Evolutionary conservation across 106 monocot genomes (phyloP).

Genomic region (Triglochin maritima): DNA sequence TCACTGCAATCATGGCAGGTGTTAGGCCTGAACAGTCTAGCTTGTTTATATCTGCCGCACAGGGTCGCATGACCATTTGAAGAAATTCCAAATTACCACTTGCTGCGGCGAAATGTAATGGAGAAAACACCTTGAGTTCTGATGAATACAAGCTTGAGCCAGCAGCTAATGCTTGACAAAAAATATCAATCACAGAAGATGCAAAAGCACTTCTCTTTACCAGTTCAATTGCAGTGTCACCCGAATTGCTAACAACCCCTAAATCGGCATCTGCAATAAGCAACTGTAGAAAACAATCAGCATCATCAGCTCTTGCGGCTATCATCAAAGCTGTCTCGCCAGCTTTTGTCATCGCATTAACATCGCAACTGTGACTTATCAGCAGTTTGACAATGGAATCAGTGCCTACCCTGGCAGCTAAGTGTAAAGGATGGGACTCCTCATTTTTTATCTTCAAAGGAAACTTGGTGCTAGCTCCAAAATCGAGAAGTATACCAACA

Average conservation of each 20-base stretch:
- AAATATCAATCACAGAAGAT: conserved; percentile 25
- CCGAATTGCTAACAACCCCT: conserved; percentile 24
- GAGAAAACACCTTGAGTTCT: conserved; percentile 37
- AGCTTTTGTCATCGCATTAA: conserved; percentile 26
- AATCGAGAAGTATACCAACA: conserved; percentile 24
- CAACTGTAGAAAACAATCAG: conserved; percentile 36
- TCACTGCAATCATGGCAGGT: conserved; percentile 43
- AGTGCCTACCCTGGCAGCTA: conserved; percentile 38
- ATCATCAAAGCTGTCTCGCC: conserved; percentile 61
- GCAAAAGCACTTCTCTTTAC: conserved; percentile 32
- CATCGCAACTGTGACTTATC: conserved; percentile 26
- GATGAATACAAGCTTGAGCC: conserved; percentile 26
- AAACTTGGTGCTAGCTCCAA: conserved; percentile 42
- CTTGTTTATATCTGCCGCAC: conserved; percentile 26
- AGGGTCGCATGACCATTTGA: conserved; percentile 34
- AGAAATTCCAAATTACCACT: conserved; percentile 23
- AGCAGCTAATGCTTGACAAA: conserved; percentile 20
- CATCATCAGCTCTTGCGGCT: conserved; percentile 26
- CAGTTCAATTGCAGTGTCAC: conserved; percentile 27
- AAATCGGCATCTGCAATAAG: conserved; percentile 36
- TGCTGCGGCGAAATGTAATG: conserved; percentile 30
- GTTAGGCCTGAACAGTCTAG: conserved; percentile 31
- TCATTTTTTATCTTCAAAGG: conserved; percentile 21
- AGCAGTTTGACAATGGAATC: conserved; percentile 23
- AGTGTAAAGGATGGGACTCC: conserved; percentile 38